Base-by-base conservation (phyloP, 345 rosid genomes). In the Gossypium herbaceum region DNA sequence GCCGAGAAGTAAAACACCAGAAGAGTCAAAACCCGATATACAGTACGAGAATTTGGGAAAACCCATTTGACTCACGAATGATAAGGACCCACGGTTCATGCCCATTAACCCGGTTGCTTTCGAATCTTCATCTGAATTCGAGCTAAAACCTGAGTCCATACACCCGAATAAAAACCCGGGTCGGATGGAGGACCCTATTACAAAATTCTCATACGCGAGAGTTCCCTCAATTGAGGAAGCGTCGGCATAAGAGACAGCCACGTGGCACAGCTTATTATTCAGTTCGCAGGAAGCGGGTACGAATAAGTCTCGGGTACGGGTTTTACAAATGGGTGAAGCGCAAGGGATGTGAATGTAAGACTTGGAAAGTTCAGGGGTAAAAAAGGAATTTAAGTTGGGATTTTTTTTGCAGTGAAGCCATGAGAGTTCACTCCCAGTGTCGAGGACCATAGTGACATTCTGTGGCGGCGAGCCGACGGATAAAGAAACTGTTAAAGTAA, bases 391-490 rank as follows among this genome's bases (percentile, higher is more conserved):
- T 2, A 80, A 16, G 71, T 79, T 79, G 1, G 81, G 85, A 1
- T 70, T 12, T 71, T 76, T 74, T 57, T 76, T 83, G 81, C 93
- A 91, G 72, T 84, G 86, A 22, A 89, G 89, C 92, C 96, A 91
- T 0, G 96, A 84, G 72, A 91, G 93, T 25, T 91, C 96, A 58
- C 96, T 91, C 44, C 93, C 96, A 2, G 96, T 91, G 78, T 91
- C 92, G 2, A 91, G 88, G 43, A 89, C 91, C 96, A 89, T 87
- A 8, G 85, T 78, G 57, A 88, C 83, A 43, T 73, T 78, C 73
- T 91, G 93, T 0, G 93, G 92, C 0, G 93, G 93, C 11, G 96
- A 78, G 47, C 93, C 96, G 17, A 79, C 85, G 16, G 85, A 77
- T 68, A 91, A 88, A n/a, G 94, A 82, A 56, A 84, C 89, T 1